Evolutionary conservation across 176 grass and related monocot species (phyloP).

Genomic region (Pontederia paniculata): DNA sequence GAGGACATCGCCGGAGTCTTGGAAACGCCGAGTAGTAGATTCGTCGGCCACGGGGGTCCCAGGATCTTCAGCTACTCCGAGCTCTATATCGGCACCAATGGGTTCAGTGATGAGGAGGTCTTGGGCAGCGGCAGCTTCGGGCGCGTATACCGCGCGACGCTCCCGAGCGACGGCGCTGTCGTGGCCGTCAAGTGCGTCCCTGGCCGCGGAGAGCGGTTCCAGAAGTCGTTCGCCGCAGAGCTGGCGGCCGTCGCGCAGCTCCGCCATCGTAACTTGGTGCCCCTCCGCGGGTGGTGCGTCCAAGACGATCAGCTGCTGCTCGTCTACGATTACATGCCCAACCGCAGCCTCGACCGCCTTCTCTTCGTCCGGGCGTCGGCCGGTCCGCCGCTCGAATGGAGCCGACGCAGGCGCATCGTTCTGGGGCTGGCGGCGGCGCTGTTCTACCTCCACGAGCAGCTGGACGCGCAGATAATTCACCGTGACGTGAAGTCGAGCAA

Average conservation of each 20-base stretch:
- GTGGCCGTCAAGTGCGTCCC: constrained; percentile 81
- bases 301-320: constrained; percentile 55
- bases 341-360: constrained; percentile 76
- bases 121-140: constrained; percentile 80
- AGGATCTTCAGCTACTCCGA: constrained; percentile 80
- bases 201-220: constrained; percentile 43
- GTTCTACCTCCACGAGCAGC: constrained; percentile 84
- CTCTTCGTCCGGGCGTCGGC: constrained; percentile 31
- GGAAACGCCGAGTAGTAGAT: background rate
- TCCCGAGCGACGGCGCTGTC: constrained; percentile 61
- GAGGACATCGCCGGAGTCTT: constrained; percentile 27
- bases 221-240: constrained; percentile 78
- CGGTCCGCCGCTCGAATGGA: constrained; percentile 31
- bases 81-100: constrained; percentile 70
- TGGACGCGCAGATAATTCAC: constrained; percentile 92
- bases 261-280: constrained; percentile 74
- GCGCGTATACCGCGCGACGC: constrained; percentile 54
- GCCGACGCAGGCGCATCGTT: constrained; percentile 38
- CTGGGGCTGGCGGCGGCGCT: constrained; percentile 58
- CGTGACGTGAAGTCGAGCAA: constrained; percentile 91
- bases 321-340: constrained; percentile 96
- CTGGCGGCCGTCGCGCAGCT: constrained; percentile 63
- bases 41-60: constrained; percentile 32
- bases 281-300: constrained; percentile 74
- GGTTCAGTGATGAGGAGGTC: constrained; percentile 60